Evolutionary conservation across 148 eudicot genomes (phyloP).

Genomic region (Agrostemma githago): DNA sequence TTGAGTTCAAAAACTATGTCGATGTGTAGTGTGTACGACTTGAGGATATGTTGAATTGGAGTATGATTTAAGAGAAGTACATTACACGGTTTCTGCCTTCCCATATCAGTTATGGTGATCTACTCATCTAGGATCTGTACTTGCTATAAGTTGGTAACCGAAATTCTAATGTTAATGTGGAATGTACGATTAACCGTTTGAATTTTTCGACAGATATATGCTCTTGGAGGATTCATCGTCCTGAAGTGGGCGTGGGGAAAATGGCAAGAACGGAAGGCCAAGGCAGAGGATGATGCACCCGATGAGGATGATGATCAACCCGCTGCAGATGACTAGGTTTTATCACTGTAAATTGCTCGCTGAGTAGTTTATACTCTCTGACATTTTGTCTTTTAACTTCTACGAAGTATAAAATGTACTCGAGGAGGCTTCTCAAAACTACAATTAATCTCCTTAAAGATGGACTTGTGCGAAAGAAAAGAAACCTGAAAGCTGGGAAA

Average conservation of each 20-base stretch:
- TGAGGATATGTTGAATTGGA: no score
- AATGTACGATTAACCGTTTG: neutral
- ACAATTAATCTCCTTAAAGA: neutral
- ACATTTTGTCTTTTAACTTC: neutral
- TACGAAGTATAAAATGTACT: constrained; percentile 1
- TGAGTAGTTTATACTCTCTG: neutral
- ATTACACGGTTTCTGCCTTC: constrained; percentile 1
- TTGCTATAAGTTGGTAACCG: constrained; percentile 1
- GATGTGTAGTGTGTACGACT: no score
- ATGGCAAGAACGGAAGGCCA: constrained; percentile 41
- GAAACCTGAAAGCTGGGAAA: no score
- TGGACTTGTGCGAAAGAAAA: no score
- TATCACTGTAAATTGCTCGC: constrained; percentile 5
- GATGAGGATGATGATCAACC: constrained; percentile 21
- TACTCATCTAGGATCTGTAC: neutral
- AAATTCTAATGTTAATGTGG: neutral
- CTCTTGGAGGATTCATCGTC: constrained; percentile 43
- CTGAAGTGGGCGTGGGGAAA: constrained; percentile 46
- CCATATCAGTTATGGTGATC: neutral
- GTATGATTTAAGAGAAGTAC: neutral
- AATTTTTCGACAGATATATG: constrained; percentile 33
- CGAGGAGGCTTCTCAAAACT: neutral
- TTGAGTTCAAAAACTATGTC: no score
- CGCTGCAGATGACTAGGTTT: constrained; percentile 16
- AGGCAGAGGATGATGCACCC: constrained; percentile 21